phyloP scores from a whole-genome alignment of 352 stramenopile species.

The Phytophthora sojae region DNA sequence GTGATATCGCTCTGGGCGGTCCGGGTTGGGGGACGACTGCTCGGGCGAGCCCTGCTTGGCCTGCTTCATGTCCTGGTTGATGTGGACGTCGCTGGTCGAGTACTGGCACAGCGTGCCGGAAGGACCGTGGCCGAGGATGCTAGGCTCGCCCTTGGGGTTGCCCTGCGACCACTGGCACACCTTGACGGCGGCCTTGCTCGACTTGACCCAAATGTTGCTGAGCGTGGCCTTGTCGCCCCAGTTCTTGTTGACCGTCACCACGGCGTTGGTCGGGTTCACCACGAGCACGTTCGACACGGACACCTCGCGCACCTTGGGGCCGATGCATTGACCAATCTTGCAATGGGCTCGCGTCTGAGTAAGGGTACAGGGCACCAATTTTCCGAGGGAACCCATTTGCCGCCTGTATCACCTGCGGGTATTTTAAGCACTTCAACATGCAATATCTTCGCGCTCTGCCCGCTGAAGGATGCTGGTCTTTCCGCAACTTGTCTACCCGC shows the following conservation, averaged over 20 bases:
- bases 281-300: slow-evolving; percentile 27
- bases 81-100: slow-evolving; percentile 27
- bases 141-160: slow-evolving; percentile 2
- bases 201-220: slow-evolving; percentile 17
- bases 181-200: not conserved
- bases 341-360: no score
- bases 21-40: not conserved
- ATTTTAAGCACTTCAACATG: no score
- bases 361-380: no score
- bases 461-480: no score
- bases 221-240: slow-evolving; percentile 19
- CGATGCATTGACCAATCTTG: no score
- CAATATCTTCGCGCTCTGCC: no score
- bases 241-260: slow-evolving; percentile 29
- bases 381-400: no score
- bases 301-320: slow-evolving; percentile 22
- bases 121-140: no score
- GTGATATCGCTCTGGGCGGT: not conserved
- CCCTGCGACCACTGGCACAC: no score
- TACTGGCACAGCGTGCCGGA: slow-evolving; percentile 31
- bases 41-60: not conserved
- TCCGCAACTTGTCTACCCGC: no score
- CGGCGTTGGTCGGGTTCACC: slow-evolving; percentile 17
- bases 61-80: slow-evolving; percentile 22
- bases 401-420: no score